phyloP scores from a whole-genome alignment of 139 green algal genomes.

The Ettlia oleoabundans region DNA sequence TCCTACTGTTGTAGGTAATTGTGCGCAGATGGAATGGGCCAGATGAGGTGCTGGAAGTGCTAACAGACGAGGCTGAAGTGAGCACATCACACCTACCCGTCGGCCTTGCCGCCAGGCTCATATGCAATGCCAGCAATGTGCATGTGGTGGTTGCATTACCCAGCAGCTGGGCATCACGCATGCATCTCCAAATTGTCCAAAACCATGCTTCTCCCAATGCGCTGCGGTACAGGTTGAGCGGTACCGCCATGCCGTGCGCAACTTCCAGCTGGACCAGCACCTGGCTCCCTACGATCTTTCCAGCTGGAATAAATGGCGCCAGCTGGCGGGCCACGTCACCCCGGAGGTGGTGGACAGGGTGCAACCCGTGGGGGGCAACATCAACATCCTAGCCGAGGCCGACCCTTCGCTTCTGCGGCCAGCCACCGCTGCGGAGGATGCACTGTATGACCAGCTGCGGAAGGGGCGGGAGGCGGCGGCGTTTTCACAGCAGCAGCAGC shows the following conservation, averaged over 20 bases:
- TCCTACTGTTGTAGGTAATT: conserved; percentile 38
- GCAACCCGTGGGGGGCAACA: conserved; percentile 60
- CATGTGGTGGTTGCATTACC: not conserved
- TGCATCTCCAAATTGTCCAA: no score
- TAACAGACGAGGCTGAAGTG: conserved; percentile 74
- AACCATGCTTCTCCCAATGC: no score
- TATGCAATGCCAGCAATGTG: not conserved
- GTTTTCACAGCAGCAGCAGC: not conserved
- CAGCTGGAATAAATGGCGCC: conserved; percentile 58
- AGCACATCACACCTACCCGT: not conserved
- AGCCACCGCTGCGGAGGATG: conserved; percentile 60
- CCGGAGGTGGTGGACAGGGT: conserved; percentile 50
- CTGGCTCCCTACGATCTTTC: conserved; percentile 85
- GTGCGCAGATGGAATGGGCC: conserved; percentile 65
- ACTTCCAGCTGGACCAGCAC: conserved; percentile 78
- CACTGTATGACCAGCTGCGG: conserved; percentile 60
- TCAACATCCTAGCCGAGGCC: conserved; percentile 71
- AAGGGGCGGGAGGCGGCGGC: conserved; percentile 34
- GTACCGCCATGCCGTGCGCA: conserved; percentile 60
- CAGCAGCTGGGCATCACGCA: not conserved
- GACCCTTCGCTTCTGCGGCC: conserved; percentile 33
- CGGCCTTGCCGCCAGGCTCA: not conserved
- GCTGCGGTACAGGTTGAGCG: conserved; percentile 55
- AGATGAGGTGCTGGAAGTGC: conserved; percentile 62
- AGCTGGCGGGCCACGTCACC: conserved; percentile 61